Percentiles rank a stretch among this genome's conserved stretches.
Evolutionary conservation across 2,329 filamentous ascomycete species (phyloP).

Genomic region (Hawksworthiomyces lignivorus): DNA sequence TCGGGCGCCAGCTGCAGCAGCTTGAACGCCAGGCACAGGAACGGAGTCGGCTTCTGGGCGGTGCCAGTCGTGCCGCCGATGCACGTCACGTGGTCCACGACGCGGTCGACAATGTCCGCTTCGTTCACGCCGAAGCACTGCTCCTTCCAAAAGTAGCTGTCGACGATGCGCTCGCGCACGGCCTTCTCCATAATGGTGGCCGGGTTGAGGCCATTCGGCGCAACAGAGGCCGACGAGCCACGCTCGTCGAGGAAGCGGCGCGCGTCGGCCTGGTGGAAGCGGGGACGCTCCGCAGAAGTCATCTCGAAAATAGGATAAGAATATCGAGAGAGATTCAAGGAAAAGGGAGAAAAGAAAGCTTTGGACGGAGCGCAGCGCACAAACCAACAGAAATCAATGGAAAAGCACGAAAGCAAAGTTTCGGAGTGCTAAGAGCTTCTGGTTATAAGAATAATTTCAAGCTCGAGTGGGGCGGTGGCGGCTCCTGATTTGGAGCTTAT

Average conservation of each 20-base stretch:
- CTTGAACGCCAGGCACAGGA: conserved; percentile 92
- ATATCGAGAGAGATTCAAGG: too few species aligned
- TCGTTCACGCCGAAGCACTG: conserved; percentile 95
- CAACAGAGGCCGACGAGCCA: conserved; percentile 66
- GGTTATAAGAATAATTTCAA: too few species aligned
- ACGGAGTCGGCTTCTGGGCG: conserved; percentile 80
- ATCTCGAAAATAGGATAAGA: too few species aligned
- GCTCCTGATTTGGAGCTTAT: conserved; percentile 9
- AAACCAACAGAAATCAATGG: too few species aligned
- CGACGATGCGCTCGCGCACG: conserved; percentile 88
- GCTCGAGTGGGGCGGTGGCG: background rate
- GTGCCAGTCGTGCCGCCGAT: conserved; percentile 84
- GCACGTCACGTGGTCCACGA: conserved; percentile 71
- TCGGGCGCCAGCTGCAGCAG: conserved; percentile 79
- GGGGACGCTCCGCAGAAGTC: too few species aligned
- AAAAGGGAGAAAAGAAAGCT: too few species aligned
- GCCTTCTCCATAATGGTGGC: conserved; percentile 95
- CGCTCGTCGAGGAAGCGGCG: conserved; percentile 81
- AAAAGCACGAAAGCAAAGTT: too few species aligned
- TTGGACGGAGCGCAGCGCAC: too few species aligned
- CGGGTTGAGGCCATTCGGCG: conserved; percentile 84
- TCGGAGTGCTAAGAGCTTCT: too few species aligned
- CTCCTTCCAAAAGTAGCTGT: conserved; percentile 97
- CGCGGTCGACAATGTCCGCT: conserved; percentile 76
- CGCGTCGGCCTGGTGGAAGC: conserved; percentile 69